These are phyloP conservation scores for Purshia tridentata DNA, from an alignment of 306 rosid species.

Conservation along the genomic window DNA sequence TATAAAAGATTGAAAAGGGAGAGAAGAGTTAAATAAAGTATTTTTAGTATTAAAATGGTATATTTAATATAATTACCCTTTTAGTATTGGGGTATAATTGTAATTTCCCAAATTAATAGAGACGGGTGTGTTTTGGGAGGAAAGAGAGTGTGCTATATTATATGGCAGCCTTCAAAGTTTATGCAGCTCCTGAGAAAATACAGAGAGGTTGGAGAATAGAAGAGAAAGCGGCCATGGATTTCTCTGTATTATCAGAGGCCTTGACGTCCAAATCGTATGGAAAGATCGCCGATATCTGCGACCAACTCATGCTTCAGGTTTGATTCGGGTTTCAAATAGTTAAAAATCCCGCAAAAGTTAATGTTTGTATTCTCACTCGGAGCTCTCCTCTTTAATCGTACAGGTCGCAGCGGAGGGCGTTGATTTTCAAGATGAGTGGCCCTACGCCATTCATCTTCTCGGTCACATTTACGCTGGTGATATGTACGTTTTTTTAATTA, in stretches of 20 bases:
- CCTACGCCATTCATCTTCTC: constrained; percentile 75
- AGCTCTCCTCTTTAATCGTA: constrained; percentile 7
- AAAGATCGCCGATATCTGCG: constrained; percentile 63
- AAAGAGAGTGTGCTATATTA: too few species aligned
- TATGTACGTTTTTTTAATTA: constrained; percentile 37
- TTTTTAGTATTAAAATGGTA: too few species aligned
- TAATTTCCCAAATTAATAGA: too few species aligned
- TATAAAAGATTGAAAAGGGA: too few species aligned
- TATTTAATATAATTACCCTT: too few species aligned
- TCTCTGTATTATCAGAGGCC: constrained; percentile 43
- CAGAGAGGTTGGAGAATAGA: neutral
- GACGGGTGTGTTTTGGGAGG: neutral
- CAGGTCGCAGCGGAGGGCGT: constrained; percentile 83
- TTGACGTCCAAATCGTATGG: constrained; percentile 61
- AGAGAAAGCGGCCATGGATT: constrained; percentile 48
- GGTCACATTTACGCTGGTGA: constrained; percentile 64
- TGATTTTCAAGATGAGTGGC: constrained; percentile 74
- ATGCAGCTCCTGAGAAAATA: neutral
- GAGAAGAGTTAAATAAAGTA: too few species aligned
- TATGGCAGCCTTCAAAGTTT: neutral
- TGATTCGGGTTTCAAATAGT: neutral
- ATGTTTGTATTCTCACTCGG: neutral
- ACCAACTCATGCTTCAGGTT: constrained; percentile 69
- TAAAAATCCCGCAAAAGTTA: neutral
- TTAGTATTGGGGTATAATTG: too few species aligned